Percentiles rank a stretch among this genome's conserved stretches.
These are phyloP conservation scores for Agapanthus africanus DNA, from an alignment of 106 monocot species.

Conservation along the genomic window DNA sequence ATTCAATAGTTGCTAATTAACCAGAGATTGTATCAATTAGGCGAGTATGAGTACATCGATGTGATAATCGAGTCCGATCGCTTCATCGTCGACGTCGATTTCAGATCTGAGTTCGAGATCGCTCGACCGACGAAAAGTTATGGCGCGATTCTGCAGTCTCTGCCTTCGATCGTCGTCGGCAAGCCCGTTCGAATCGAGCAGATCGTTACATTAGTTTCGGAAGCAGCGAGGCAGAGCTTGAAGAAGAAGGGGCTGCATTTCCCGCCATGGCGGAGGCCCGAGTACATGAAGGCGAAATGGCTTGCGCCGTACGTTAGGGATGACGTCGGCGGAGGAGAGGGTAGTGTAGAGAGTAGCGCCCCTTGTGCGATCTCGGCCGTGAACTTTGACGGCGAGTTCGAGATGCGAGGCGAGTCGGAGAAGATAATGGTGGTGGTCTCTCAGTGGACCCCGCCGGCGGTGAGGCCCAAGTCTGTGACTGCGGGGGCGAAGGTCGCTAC, in stretches of 20 bases:
- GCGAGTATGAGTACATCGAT: slow-evolving; percentile 69
- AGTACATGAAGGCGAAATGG: slow-evolving; percentile 72
- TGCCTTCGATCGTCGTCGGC: slow-evolving; percentile 75
- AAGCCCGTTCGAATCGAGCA: slow-evolving; percentile 38
- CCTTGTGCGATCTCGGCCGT: slow-evolving; percentile 10
- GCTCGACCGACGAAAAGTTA: slow-evolving; percentile 72
- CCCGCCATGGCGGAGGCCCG: slow-evolving; percentile 68
- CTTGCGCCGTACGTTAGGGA: slow-evolving; percentile 28
- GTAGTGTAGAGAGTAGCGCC: not conserved
- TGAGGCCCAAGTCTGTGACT: slow-evolving; percentile 16
- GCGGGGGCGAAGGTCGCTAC: slow-evolving; percentile 31
- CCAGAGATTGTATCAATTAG: no score
- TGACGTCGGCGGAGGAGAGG: not conserved
- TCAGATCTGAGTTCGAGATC: slow-evolving; percentile 83
- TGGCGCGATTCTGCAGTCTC: slow-evolving; percentile 41
- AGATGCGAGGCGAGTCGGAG: slow-evolving; percentile 8
- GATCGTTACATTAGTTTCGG: slow-evolving; percentile 45
- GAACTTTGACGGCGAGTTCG: slow-evolving; percentile 21
- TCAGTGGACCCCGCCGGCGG: slow-evolving; percentile 34
- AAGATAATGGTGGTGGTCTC: slow-evolving; percentile 13
- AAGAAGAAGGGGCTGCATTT: slow-evolving; percentile 75
- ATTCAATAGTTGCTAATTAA: no score
- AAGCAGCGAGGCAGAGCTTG: slow-evolving; percentile 59
- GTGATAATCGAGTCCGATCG: slow-evolving; percentile 43
- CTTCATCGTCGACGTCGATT: slow-evolving; percentile 62